Evolutionary conservation across 2,329 filamentous ascomycete genomes (phyloP), one percentile per base, ranked within the genome.

Genomic region (Aspergillus sp.): DNA sequence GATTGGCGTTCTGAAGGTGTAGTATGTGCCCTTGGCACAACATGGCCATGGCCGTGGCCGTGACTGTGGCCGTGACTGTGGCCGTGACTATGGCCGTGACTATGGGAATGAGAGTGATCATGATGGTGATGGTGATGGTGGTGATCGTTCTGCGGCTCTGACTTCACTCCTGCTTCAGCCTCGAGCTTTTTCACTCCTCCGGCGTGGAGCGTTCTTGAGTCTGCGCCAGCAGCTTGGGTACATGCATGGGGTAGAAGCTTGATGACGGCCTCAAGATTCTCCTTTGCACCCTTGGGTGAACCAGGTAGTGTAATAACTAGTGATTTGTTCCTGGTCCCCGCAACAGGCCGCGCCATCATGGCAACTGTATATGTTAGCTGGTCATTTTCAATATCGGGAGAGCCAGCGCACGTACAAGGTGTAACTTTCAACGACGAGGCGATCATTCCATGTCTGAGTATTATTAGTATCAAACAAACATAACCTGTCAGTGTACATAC

Each of bases 211-310:
- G 79, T 74, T 64, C 95, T 84, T 0, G 95, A 98, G 68, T 96
- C 86, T 13, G 85, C 87, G 1, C 93, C 95, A 0, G 89, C 86
- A 26, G 91, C 90, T 77, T 98, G 93, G 7, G 90, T 78, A 65
- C 95, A 99, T n/a, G 95, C 95, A 75, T 99, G 95, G 0, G 93
- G 93, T 5, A 99, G 77, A n/a, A 93, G 86, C 70, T 92, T 96
- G 60, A 99, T 79, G 6, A 99, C 81, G 1, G 93, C 88, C 68
- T 95, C 87, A 0, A 99, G 83, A 69, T 98, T 99, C 78, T 99
- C 95, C 68, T 87, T 90, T 8, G 95, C 95, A 1, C 93, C 95
- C 73, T 98, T 98, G 0, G 95, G 95, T 0, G 93, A 98, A 1
- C 95, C 95, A 0, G 95, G 95, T 3, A 99, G 79, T 0, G 95